phyloP scores from a whole-genome alignment of 2,329 filamentous ascomycete species.

The Fusarium hostae region DNA sequence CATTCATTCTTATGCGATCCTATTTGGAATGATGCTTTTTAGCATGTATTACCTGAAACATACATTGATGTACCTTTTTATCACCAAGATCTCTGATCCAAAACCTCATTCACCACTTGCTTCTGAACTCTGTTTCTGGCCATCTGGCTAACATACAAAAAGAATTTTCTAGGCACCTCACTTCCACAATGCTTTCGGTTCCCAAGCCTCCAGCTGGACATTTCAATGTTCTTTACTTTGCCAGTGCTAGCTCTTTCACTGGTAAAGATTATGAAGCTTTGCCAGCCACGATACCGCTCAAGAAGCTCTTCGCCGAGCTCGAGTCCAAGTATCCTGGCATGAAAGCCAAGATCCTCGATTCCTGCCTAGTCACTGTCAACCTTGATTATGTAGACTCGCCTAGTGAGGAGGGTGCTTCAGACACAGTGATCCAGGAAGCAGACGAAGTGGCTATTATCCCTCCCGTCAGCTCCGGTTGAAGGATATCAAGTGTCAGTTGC shows the following conservation, averaged over 20 bases:
- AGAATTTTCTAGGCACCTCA: conserved; percentile 11
- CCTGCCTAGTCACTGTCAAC: conserved; percentile 82
- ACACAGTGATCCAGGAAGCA: conserved; percentile 70
- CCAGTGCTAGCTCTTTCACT: conserved; percentile 77
- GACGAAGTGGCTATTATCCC: conserved; percentile 91
- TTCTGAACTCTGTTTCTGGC: not conserved
- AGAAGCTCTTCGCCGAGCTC: conserved; percentile 72
- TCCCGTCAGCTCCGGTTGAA: conserved; percentile 84
- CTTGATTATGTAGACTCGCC: conserved; percentile 81
- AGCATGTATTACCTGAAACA: conserved; percentile 71
- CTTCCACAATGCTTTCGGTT: conserved; percentile 49
- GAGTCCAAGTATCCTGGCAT: conserved; percentile 79
- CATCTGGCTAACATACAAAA: conserved; percentile 38
- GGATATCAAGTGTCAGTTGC: conserved; percentile 23
- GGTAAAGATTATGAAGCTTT: conserved; percentile 73
- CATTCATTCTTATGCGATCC: not conserved
- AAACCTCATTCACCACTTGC: conserved; percentile 36
- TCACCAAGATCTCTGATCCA: conserved; percentile 79
- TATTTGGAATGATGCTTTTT: conserved; percentile 61
- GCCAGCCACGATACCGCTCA: conserved; percentile 71
- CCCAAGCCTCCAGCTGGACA: conserved; percentile 68
- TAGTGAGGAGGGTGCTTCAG: conserved; percentile 53
- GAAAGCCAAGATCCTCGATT: conserved; percentile 72
- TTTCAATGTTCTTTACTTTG: conserved; percentile 87
- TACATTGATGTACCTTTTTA: conserved; percentile 67